Evolutionary conservation across 2,329 filamentous ascomycete species (phyloP).

Genomic region (Cladophialophora carrionii): DNA sequence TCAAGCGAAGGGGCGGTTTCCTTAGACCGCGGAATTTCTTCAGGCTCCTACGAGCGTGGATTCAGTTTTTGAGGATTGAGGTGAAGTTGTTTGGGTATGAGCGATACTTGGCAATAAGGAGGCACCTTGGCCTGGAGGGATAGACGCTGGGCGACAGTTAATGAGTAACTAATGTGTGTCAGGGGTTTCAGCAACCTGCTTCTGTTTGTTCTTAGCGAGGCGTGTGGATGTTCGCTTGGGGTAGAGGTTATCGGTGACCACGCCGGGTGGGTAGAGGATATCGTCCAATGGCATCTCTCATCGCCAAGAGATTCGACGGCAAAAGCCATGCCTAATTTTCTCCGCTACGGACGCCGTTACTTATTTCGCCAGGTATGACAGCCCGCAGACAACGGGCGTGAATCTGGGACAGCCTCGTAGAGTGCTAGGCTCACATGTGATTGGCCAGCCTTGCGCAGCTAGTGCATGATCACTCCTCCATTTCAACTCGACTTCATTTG

Average conservation of each 20-base stretch:
- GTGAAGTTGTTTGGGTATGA: slow-evolving; percentile 64
- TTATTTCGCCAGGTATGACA: neutral
- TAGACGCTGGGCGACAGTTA: neutral
- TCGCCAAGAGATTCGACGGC: neutral
- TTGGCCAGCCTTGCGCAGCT: neutral
- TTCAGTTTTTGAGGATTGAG: slow-evolving; percentile 59
- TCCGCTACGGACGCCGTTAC: neutral
- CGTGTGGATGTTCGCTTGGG: neutral
- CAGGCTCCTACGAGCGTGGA: slow-evolving; percentile 57
- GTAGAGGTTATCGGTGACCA: neutral
- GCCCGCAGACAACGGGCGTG: neutral
- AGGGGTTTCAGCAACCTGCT: neutral
- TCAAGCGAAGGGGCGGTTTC: slow-evolving; percentile 54
- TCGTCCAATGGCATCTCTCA: neutral
- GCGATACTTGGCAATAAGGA: slow-evolving; percentile 56
- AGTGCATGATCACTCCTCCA: neutral
- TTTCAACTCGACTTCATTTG: neutral
- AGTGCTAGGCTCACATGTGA: neutral
- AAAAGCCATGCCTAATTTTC: neutral
- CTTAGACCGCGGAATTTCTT: slow-evolving; percentile 58
- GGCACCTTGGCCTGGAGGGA: slow-evolving; percentile 52
- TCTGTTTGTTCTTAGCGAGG: slow-evolving; percentile 12
- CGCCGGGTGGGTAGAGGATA: neutral
- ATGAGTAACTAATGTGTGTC: neutral
- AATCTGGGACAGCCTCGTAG: neutral